Evolutionary conservation across 495 filamentous ascomycete species (phyloP).

Genomic region (Pyrenopolyporus hunteri): DNA sequence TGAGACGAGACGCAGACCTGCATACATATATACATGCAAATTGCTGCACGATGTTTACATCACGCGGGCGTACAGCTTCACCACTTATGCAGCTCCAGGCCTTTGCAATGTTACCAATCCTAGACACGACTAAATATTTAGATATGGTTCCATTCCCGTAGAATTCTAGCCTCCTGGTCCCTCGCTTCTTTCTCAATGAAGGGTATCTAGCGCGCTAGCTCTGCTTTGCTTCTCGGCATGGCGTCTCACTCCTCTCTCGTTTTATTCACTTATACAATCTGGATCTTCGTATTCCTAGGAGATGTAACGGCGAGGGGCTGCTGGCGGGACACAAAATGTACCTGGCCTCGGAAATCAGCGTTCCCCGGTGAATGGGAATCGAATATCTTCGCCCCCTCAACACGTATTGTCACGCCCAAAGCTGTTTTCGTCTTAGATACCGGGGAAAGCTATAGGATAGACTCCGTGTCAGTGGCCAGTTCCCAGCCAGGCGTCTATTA

Average conservation of each 20-base stretch:
- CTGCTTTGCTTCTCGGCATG: constrained; percentile 18
- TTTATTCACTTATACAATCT: constrained; percentile 1
- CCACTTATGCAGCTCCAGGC: not conserved
- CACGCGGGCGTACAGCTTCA: constrained; percentile 6
- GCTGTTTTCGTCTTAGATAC: constrained; percentile 51
- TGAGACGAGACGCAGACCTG: constrained; percentile 15
- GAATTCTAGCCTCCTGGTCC: not conserved
- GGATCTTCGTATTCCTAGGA: constrained; percentile 4
- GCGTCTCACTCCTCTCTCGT: constrained; percentile 8
- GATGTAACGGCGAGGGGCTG: constrained; percentile 48
- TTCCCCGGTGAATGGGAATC: constrained; percentile 67
- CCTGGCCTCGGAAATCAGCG: constrained; percentile 55
- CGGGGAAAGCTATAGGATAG: constrained; percentile 39
- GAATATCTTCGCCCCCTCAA: constrained; percentile 64
- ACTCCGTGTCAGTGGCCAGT: constrained; percentile 44
- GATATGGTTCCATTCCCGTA: constrained; percentile 2
- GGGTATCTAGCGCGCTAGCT: not conserved
- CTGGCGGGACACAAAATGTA: constrained; percentile 64
- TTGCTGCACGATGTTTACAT: constrained; percentile 12
- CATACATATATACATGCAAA: not conserved
- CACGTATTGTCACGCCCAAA: constrained; percentile 58
- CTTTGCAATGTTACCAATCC: constrained; percentile 1
- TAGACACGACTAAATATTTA: constrained; percentile 7
- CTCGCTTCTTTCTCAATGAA: not conserved
- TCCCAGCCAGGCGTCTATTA: constrained; percentile 59